phyloP scores from a whole-genome alignment of 257 asterid genomes.

The Przewalskia tangutica region DNA sequence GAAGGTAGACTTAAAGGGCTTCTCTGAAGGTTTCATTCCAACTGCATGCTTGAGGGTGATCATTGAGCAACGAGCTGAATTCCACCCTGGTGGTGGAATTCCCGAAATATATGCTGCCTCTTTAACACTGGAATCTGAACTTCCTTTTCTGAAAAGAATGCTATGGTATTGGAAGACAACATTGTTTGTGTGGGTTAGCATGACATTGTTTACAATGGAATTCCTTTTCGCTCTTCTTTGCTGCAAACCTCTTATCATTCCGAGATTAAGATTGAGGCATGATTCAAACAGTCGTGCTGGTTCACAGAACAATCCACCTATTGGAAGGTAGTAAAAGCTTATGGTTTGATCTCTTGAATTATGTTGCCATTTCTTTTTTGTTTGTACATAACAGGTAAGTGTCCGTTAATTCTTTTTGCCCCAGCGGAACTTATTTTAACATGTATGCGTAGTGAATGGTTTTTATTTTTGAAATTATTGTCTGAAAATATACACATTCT shows the following conservation, averaged over 20 bases:
- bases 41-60: conserved; percentile 60
- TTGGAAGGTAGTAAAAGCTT: conserved; percentile 11
- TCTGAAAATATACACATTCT: background rate
- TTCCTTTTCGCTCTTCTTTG: conserved; percentile 52
- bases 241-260: conserved; percentile 61
- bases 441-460: background rate
- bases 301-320: conserved; percentile 10
- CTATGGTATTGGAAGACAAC: conserved; percentile 77
- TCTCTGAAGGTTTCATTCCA: conserved; percentile 47
- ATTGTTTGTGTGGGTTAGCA: conserved; percentile 72
- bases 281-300: conserved; percentile 14
- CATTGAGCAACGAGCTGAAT: conserved; percentile 76
- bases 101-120: conserved; percentile 74
- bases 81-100: conserved; percentile 53
- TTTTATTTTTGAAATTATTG: background rate
- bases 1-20: conserved; percentile 40
- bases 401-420: background rate
- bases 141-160: conserved; percentile 45
- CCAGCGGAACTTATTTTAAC: background rate
- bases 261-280: conserved; percentile 42
- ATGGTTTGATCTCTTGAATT: background rate
- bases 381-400: background rate
- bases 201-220: conserved; percentile 53
- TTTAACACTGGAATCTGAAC: conserved; percentile 57
- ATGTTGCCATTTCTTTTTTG: background rate